Conservation (phyloP, 225 moss, liverwort and hornwort species). For the Pseudisothecium myosuroides region DNA sequence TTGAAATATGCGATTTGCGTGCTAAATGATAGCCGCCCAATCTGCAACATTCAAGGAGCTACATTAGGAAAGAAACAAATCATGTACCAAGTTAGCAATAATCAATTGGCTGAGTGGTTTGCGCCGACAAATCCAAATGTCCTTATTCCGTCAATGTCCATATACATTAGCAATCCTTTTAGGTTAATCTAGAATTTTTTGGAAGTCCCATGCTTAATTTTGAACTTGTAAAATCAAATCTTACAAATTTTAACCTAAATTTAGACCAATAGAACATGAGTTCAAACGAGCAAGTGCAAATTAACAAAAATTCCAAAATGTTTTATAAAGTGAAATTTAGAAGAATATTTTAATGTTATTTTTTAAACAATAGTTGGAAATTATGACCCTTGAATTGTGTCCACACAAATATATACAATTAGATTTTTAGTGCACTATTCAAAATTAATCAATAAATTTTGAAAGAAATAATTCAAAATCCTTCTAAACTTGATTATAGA, state of each 20-base stretch:
- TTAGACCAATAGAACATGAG: neutral
- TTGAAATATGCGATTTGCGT: constrained; percentile 12
- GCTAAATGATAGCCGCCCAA: constrained; percentile 1
- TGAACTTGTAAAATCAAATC: neutral
- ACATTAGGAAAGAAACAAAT: neutral
- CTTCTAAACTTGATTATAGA: neutral
- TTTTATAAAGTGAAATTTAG: too few relatives aligned
- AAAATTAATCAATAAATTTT: neutral
- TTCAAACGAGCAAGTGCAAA: neutral
- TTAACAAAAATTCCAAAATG: neutral
- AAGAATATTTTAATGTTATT: neutral
- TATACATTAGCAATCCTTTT: neutral
- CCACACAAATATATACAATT: neutral
- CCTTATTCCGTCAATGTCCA: too few relatives aligned
- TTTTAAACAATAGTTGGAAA: neutral
- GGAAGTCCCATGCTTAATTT: too few relatives aligned
- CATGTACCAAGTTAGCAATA: too few relatives aligned
- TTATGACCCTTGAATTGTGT: neutral
- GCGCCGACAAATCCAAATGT: too few relatives aligned
- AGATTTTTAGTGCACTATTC: neutral
- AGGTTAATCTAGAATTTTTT: accelerated
- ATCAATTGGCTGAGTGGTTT: neutral
- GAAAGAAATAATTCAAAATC: neutral
- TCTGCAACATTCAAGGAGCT: neutral
- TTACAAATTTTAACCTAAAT: neutral